Evolutionary conservation across 768 basidiomycete genomes (phyloP).

Genomic region (Lactarius sanguifluus): DNA sequence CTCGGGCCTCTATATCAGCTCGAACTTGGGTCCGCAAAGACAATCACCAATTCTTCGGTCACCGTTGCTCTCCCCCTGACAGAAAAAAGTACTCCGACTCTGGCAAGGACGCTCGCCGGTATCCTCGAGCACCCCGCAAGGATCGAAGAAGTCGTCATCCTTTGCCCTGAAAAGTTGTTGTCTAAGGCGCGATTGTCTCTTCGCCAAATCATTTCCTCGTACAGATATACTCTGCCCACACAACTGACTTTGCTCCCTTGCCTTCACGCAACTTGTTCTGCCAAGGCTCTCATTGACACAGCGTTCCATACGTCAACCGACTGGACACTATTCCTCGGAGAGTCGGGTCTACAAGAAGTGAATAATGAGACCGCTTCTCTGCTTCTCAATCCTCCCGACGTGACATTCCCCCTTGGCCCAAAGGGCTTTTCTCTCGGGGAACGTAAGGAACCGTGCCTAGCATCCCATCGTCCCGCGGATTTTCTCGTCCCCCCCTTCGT

Average conservation of each 20-base stretch:
- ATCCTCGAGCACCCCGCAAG: constrained; percentile 11
- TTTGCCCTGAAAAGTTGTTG: constrained; percentile 27
- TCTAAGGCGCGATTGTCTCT: constrained; percentile 21
- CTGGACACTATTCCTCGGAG: constrained; percentile 25
- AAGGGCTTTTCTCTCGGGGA: constrained; percentile 17
- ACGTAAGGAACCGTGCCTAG: constrained; percentile 28
- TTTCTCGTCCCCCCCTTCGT: constrained; percentile 66
- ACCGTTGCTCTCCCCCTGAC: constrained; percentile 21
- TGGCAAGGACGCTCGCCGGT: constrained; percentile 7
- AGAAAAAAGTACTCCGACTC: not conserved
- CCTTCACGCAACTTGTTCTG: constrained; percentile 3
- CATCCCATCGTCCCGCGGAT: constrained; percentile 40
- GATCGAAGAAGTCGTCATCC: constrained; percentile 21
- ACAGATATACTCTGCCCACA: not conserved
- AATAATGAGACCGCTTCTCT: not conserved
- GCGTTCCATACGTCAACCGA: constrained; percentile 16
- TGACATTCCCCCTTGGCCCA: constrained; percentile 28
- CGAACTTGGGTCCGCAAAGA: constrained; percentile 24
- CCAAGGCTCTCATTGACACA: constrained; percentile 14
- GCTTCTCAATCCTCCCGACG: constrained; percentile 24
- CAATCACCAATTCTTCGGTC: constrained; percentile 14
- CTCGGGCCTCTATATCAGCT: constrained; percentile 25
- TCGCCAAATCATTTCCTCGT: constrained; percentile 15
- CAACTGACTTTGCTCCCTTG: constrained; percentile 22
- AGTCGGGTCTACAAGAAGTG: constrained; percentile 18